phyloP scores from a whole-genome alignment of 805 yeast genomes.

The Spathaspora passalidarum region DNA sequence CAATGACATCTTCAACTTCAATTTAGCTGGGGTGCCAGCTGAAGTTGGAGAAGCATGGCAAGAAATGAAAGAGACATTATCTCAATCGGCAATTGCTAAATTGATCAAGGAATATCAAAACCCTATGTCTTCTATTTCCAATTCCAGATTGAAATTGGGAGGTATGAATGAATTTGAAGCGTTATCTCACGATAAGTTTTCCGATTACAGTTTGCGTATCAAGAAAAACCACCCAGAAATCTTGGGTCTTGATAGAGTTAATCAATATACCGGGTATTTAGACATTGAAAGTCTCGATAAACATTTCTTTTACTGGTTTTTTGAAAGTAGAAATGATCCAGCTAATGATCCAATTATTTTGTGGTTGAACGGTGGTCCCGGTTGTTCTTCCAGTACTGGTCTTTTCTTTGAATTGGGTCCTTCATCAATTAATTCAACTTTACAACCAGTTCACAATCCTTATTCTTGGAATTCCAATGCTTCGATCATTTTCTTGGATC shows the following conservation, averaged over 20 bases:
- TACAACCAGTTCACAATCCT: constrained; percentile 75
- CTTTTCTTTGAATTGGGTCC: constrained; percentile 92
- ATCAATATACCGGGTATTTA: constrained; percentile 39
- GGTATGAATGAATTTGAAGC: constrained; percentile 13
- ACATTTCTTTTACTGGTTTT: constrained; percentile 91
- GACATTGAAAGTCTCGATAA: constrained; percentile 43
- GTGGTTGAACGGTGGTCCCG: constrained; percentile 97
- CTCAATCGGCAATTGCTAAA: constrained; percentile 3
- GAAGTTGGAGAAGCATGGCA: constrained; percentile 6
- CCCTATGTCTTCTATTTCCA: background rate
- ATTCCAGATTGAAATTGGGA: background rate
- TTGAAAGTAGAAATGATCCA: constrained; percentile 89
- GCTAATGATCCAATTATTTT: constrained; percentile 78
- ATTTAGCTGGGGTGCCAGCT: background rate
- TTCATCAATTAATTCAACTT: constrained; percentile 61
- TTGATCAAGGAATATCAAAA: constrained; percentile 5
- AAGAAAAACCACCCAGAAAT: constrained; percentile 32
- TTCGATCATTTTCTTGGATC: constrained; percentile 85
- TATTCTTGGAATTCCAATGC: constrained; percentile 92
- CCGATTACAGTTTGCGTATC: constrained; percentile 26
- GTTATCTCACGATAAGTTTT: constrained; percentile 18
- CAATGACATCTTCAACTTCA: background rate
- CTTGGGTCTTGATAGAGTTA: constrained; percentile 34
- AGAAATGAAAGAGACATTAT: constrained; percentile 5
- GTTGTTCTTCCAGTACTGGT: constrained; percentile 90